A percentile compares a stretch with the other conserved stretches of the same genome.
Conservation (phyloP, 257 asterid genomes). For the Nicotiana knightiana region DNA sequence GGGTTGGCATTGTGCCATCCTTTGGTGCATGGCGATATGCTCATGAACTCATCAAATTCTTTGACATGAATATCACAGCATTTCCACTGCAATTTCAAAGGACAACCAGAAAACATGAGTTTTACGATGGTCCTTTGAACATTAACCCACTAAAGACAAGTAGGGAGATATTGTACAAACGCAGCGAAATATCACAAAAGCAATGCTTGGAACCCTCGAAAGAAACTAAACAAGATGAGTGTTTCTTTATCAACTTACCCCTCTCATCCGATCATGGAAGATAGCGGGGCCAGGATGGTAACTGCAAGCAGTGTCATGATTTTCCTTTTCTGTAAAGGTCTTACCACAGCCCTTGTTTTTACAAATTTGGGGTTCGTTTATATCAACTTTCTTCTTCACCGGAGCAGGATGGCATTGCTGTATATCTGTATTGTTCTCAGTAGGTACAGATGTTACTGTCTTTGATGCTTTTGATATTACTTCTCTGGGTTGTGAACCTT, state of each 20-base stretch:
- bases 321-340: constrained; percentile 77
- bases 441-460: constrained; percentile 9
- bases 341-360: constrained; percentile 74
- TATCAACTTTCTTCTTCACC: constrained; percentile 49
- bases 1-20: constrained; percentile 88
- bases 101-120: neutral
- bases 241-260: constrained; percentile 44
- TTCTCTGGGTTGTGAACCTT: constrained; percentile 52
- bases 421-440: constrained; percentile 21
- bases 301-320: constrained; percentile 72
- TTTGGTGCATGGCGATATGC: constrained; percentile 68
- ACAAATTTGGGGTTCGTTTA: constrained; percentile 74
- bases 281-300: constrained; percentile 94
- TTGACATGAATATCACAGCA: constrained; percentile 85
- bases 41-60: constrained; percentile 89
- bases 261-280: constrained; percentile 87
- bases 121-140: neutral
- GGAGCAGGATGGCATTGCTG: constrained; percentile 41
- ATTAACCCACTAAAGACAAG: neutral
- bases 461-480: constrained; percentile 33
- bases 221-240: neutral
- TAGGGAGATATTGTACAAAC: neutral
- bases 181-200: neutral
- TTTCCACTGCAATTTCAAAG: constrained; percentile 61
- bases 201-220: neutral